These are phyloP conservation scores for Dioscorea zingiberensis DNA, from an alignment of 106 monocot species.

Conservation along the genomic window DNA sequence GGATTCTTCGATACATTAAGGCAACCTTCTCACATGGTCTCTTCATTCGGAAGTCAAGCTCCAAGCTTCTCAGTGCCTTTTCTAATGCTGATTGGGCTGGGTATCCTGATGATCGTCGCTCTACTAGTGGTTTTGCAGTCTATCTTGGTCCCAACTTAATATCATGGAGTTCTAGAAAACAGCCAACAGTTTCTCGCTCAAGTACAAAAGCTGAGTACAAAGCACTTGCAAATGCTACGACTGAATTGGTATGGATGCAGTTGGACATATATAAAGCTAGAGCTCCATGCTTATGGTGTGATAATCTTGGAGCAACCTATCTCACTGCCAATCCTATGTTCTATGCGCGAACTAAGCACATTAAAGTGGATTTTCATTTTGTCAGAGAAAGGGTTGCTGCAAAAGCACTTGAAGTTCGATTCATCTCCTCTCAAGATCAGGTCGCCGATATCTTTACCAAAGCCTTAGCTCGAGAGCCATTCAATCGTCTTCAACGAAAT, in stretches of 20 bases:
- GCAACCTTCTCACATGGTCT: not conserved
- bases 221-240: not conserved
- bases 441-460: no score
- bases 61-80: not conserved
- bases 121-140: not conserved
- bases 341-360: not conserved
- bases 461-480: no score
- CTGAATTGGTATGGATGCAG: not conserved
- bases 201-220: not conserved
- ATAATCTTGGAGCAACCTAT: not conserved
- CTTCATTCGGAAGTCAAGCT: not conserved
- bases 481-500: no score
- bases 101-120: not conserved
- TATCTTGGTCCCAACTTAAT: not conserved
- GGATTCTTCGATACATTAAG: not conserved
- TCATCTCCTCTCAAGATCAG: not conserved
- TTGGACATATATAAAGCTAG: not conserved
- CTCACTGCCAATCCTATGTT: constrained; percentile 1
- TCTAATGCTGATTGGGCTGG: not conserved
- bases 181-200: not conserved
- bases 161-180: not conserved
- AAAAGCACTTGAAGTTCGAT: not conserved
- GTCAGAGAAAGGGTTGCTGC: not conserved
- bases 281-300: not conserved
- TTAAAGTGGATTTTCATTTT: not conserved